These are phyloP conservation scores for Rhodocollybia butyracea DNA, from an alignment of 768 basidiomycete species.

Conservation along the genomic window DNA sequence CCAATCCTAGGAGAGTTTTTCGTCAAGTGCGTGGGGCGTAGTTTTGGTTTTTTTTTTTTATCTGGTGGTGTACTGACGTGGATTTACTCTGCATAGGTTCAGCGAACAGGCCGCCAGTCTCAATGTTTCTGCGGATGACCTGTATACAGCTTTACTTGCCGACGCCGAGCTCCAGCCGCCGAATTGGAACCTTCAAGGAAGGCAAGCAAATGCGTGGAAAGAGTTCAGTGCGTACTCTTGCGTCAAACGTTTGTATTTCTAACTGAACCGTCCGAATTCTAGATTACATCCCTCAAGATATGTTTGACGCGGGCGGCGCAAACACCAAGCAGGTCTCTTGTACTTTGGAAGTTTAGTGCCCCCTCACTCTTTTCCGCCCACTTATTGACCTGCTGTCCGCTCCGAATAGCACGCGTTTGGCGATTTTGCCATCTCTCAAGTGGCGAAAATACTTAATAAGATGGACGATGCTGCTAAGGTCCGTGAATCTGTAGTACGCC, in stretches of 20 bases:
- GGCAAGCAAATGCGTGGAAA: conserved; percentile 58
- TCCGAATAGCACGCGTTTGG: conserved; percentile 68
- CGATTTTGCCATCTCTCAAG: conserved; percentile 65
- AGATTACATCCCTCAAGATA: conserved; percentile 22
- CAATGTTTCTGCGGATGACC: conserved; percentile 42
- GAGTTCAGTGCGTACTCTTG: conserved; percentile 30
- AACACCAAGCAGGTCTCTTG: conserved; percentile 63
- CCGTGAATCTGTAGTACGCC: too few relatives aligned
- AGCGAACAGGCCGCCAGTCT: conserved; percentile 43
- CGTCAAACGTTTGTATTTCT: background rate
- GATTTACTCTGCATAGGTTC: conserved; percentile 42
- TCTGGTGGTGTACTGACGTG: too few relatives aligned
- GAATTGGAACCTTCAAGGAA: conserved; percentile 62
- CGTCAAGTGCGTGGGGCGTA: conserved; percentile 52
- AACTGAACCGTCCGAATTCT: background rate
- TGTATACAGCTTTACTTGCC: conserved; percentile 55
- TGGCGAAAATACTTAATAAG: conserved; percentile 51
- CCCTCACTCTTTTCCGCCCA: background rate
- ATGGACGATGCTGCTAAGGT: conserved; percentile 51
- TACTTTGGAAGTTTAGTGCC: conserved; percentile 49
- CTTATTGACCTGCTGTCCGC: too few relatives aligned
- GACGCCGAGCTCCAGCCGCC: conserved; percentile 56
- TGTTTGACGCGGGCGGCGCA: conserved; percentile 39
- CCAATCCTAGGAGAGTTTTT: conserved; percentile 65
- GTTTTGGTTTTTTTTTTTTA: background rate